Evolutionary conservation across 192 early-diverging fungal genomes (phyloP).

Genomic region (Diversispora eburnea): DNA sequence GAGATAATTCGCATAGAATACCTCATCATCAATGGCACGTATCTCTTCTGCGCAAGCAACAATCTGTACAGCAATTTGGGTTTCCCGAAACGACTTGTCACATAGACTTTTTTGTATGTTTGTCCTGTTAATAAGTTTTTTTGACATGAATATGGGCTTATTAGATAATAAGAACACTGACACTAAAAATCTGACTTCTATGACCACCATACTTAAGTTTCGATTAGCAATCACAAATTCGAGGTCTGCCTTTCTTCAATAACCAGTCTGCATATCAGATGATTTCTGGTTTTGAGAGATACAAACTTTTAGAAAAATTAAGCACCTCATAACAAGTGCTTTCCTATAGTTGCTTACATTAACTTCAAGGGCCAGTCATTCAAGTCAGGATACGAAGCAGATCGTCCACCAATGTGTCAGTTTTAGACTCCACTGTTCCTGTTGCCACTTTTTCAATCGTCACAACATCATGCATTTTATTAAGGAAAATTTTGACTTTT

Average conservation of each 20-base stretch:
- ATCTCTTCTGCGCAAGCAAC: slow-evolving; percentile 13
- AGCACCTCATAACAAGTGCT: background rate
- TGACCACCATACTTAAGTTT: background rate
- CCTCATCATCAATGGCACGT: background rate
- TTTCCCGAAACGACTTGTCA: slow-evolving; percentile 2
- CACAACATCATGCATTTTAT: too few species aligned
- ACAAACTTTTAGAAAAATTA: background rate
- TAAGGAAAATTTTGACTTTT: too few species aligned
- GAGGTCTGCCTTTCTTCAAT: slow-evolving; percentile 6
- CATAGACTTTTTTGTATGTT: slow-evolving; percentile 8
- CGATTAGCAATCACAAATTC: slow-evolving; percentile 1
- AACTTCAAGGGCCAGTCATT: slow-evolving; percentile 14
- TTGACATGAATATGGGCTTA: too few species aligned
- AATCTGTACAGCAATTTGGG: slow-evolving; percentile 2
- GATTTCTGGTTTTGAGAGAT: background rate
- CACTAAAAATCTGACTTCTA: slow-evolving; percentile 6
- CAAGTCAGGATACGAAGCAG: background rate
- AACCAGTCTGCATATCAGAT: slow-evolving; percentile 5
- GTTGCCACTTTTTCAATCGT: too few species aligned
- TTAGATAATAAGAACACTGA: slow-evolving; percentile 1
- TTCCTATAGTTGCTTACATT: background rate
- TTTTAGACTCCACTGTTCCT: too few species aligned
- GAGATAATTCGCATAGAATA: too few species aligned
- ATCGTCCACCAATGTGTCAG: slow-evolving; percentile 19
- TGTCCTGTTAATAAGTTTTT: slow-evolving; percentile 8